Base-by-base conservation (phyloP, 352 stramenopile genomes). In the Phytopythium vexans region DNA sequence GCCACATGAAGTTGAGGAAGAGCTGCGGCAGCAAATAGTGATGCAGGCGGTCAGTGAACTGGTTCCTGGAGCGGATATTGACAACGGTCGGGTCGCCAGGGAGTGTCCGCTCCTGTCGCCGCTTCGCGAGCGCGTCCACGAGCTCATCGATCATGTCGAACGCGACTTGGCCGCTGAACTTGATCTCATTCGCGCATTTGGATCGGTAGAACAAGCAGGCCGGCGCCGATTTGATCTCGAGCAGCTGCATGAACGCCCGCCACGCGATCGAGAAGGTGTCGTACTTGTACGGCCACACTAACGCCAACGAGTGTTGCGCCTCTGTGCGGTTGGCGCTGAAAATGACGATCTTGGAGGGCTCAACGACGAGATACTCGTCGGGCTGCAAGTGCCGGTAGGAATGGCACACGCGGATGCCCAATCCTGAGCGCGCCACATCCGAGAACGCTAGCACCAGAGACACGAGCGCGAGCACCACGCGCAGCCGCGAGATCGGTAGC, bases 11-110 rank as follows among this genome's bases (percentile, higher is more conserved):
- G 32, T 56, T 68, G 12, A 56, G 48, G 37, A 79, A 82, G 44
- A 76, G 58, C 9, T 47, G 48, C 2, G 72, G 66, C 1, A 77
- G 33, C 21, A 73, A 37, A 35, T 70, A 77, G 32, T 82, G 61
- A 47, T 82, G 66, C 4, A 82, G 38, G 4, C 69, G 69, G 32
- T 82, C 66, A 27, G 21, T 27, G 21, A 27, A 27, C 21, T 27
- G 21, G 21, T 27, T 27, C 21, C 21, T 27, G 21, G 21, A 27
- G 21, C 21, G 21, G 21, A 27, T 27, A 27, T 27, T 27, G 21
- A 27, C 21, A 27, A 27, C 21, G 21, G 21, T 27, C 21, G 21
- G 21, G 21, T 27, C 21, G 21, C 21, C 21, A 27, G 21, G 21
- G 21, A 27, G 21, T 27, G 21, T 27, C 21, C 21, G 21, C 2